Conservation (phyloP, 495 filamentous ascomycete genomes). For the Aspergillus homomorphus region DNA sequence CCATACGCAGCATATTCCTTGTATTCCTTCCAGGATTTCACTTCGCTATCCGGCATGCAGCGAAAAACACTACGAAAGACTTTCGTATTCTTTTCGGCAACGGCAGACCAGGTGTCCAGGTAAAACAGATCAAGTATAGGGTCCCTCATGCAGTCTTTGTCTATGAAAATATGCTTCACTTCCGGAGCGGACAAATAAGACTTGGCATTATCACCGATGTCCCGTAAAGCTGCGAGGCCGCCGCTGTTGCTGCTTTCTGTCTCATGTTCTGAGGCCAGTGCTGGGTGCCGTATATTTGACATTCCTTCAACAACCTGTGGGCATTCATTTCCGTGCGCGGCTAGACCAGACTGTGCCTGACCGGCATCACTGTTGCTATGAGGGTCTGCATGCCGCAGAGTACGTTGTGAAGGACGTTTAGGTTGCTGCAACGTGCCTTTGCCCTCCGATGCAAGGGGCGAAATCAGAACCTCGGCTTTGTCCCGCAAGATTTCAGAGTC, state of each 20-base stretch:
- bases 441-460: slow-evolving; percentile 56
- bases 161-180: slow-evolving; percentile 60
- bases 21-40: slow-evolving; percentile 91
- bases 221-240: slow-evolving; percentile 36
- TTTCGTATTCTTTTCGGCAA: slow-evolving; percentile 91
- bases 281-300: slow-evolving; percentile 59
- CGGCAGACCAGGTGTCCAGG: slow-evolving; percentile 80
- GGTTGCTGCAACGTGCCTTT: slow-evolving; percentile 54
- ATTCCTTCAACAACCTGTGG: slow-evolving; percentile 18
- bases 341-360: slow-evolving; percentile 49
- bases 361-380: slow-evolving; percentile 30
- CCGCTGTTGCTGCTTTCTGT: slow-evolving; percentile 72
- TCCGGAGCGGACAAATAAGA: slow-evolving; percentile 60
- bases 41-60: slow-evolving; percentile 94
- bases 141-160: slow-evolving; percentile 73
- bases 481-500: slow-evolving; percentile 63
- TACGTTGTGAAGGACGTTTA: slow-evolving; percentile 30
- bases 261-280: slow-evolving; percentile 66
- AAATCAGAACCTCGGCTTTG: slow-evolving; percentile 63
- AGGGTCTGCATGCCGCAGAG: slow-evolving; percentile 17
- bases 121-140: slow-evolving; percentile 81
- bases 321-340: slow-evolving; percentile 30
- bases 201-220: slow-evolving; percentile 40
- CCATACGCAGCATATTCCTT: slow-evolving; percentile 79
- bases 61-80: slow-evolving; percentile 92